A percentile compares a stretch with the other conserved stretches of the same genome.
Conservation (phyloP, 352 stramenopile species). For the Phytophthora tubulina region DNA sequence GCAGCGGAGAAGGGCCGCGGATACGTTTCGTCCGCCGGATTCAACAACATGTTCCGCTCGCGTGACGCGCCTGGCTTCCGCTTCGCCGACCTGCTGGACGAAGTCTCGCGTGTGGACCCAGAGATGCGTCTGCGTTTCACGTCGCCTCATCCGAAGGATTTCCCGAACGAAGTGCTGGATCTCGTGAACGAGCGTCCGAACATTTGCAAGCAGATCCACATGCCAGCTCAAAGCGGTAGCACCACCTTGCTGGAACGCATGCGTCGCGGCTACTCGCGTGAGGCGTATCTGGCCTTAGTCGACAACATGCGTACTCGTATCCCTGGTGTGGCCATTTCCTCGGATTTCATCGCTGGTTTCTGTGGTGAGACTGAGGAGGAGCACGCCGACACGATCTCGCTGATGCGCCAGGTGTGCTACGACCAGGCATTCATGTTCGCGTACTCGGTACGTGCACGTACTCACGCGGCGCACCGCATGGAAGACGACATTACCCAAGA, state of each 20-base stretch:
- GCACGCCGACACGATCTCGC: conserved; percentile 94
- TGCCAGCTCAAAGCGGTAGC: conserved; percentile 98
- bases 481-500: conserved; percentile 95
- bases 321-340: conserved; percentile 90
- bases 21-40: conserved; percentile 92
- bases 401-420: conserved; percentile 91
- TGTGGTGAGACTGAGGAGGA: conserved; percentile 99
- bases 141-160: conserved; percentile 99
- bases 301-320: conserved; percentile 90
- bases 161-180: conserved; percentile 94
- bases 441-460: conserved; percentile 97
- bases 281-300: conserved; percentile 97
- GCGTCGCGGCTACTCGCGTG: conserved; percentile 96
- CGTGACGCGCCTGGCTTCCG: conserved; percentile 92
- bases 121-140: conserved; percentile 99
- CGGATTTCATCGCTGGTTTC: conserved; percentile 99
- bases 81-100: conserved; percentile 98
- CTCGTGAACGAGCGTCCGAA: conserved; percentile 93
- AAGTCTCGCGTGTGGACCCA: conserved; percentile 92
- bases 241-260: conserved; percentile 91
- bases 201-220: conserved; percentile 98
- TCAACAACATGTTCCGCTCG: conserved; percentile 95
- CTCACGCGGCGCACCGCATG: conserved; percentile 95
- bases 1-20: conserved; percentile 70
- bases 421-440: conserved; percentile 99